Evolutionary conservation across 768 basidiomycete genomes (phyloP).

Genomic region (Phallus indusiatus): DNA sequence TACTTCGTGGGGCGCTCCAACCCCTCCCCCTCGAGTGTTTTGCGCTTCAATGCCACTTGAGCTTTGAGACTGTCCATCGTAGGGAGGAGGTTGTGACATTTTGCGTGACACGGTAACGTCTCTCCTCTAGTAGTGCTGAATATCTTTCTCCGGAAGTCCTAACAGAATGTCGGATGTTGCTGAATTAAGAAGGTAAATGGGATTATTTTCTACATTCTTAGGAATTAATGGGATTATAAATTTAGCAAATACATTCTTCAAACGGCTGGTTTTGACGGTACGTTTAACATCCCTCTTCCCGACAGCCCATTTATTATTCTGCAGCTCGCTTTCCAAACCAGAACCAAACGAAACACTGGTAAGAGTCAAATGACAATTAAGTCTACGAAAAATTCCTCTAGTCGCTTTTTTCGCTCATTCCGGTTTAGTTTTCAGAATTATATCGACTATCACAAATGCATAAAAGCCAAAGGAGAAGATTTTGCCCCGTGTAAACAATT

Average conservation of each 20-base stretch:
- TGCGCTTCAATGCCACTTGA: constrained; percentile 83
- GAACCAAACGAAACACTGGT: constrained; percentile 98
- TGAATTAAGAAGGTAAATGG: not conserved
- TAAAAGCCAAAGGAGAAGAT: constrained; percentile 95
- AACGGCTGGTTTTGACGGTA: constrained; percentile 92
- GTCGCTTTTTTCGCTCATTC: not conserved
- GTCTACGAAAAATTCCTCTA: not conserved
- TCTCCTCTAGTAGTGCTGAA: constrained; percentile 14
- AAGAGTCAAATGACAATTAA: constrained; percentile 15
- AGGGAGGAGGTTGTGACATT: not conserved
- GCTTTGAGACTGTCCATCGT: constrained; percentile 86
- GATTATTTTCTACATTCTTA: not conserved
- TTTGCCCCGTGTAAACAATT: constrained; percentile 99
- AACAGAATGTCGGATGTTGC: constrained; percentile 51
- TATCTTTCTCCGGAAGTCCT: constrained; percentile 23
- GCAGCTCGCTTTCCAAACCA: constrained; percentile 81
- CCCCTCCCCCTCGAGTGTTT: constrained; percentile 48
- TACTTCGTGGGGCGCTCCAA: constrained; percentile 55
- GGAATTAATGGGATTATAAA: not conserved
- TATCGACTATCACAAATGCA: constrained; percentile 97
- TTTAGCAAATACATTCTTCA: constrained; percentile 82
- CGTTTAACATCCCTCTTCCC: constrained; percentile 14
- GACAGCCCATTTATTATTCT: constrained; percentile 12
- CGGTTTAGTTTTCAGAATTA: constrained; percentile 80
- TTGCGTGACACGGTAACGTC: not conserved